Evolutionary conservation across 2,329 filamentous ascomycete species (phyloP).

Genomic region (Penicillium digitatum): DNA sequence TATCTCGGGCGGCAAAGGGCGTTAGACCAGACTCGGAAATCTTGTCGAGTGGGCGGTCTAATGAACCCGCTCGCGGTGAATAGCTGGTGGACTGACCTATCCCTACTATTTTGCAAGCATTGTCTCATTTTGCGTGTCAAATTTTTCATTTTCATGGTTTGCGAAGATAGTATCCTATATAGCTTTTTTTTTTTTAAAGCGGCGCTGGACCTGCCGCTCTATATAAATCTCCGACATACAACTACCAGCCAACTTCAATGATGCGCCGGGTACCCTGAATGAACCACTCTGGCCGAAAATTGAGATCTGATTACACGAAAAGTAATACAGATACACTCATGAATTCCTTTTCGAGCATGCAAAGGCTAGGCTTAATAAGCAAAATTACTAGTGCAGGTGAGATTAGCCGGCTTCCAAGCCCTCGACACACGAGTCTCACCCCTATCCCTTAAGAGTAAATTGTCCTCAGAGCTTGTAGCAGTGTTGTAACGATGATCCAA

Average conservation of each 20-base stretch:
- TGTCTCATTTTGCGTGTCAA: neutral
- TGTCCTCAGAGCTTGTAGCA: too few relatives aligned
- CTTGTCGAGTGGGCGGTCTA: neutral
- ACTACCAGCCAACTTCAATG: neutral
- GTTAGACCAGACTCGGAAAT: slow-evolving; percentile 14
- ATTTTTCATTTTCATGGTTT: neutral
- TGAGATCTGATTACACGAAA: neutral
- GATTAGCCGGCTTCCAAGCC: slow-evolving; percentile 2
- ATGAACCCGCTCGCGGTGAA: neutral
- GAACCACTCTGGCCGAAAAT: neutral
- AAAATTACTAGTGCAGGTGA: neutral
- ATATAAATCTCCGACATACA: neutral
- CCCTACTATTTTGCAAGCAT: slow-evolving; percentile 3
- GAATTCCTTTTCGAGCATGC: neutral
- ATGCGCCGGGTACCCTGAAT: too few relatives aligned
- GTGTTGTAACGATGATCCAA: slow-evolving; percentile 9
- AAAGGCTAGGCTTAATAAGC: slow-evolving; percentile 12
- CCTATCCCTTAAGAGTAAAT: neutral
- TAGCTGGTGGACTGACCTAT: slow-evolving; percentile 1
- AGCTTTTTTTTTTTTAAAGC: neutral
- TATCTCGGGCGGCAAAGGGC: slow-evolving; percentile 63
- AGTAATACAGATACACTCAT: neutral
- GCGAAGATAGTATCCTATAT: neutral
- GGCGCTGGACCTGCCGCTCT: neutral
- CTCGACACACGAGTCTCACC: neutral